Percentiles rank a stretch among this genome's conserved stretches.
These are phyloP conservation scores for Candida albicans DNA, from an alignment of 1,139 yeast species.

Conservation along the genomic window DNA sequence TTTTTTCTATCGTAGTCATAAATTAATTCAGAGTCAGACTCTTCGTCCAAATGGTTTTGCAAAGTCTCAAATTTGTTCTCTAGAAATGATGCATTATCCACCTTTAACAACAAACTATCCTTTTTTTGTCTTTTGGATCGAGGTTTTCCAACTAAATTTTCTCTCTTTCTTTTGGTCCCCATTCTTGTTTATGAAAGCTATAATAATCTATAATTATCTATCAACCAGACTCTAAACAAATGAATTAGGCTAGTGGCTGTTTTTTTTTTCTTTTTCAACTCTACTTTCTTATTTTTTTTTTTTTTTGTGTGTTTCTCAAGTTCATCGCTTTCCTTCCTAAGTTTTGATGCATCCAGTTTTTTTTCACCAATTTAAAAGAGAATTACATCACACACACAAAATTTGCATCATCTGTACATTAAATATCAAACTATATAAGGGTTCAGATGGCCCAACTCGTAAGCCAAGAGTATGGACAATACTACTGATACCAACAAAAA, in stretches of 20 bases:
- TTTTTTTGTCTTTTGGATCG: conserved; percentile 19
- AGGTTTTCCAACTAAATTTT: conserved; percentile 12
- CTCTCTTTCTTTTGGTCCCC: conserved; percentile 26
- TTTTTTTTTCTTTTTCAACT: neutral
- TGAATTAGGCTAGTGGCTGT: neutral
- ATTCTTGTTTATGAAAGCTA: conserved; percentile 6
- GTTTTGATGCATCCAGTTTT: neutral
- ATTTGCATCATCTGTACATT: neutral
- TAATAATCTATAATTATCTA: too few relatives aligned
- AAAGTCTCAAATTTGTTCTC: conserved; percentile 23
- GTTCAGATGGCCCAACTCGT: conserved; percentile 5
- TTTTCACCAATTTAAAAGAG: too few relatives aligned
- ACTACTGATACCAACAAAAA: conserved; percentile 10
- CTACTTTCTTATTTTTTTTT: conserved; percentile 15
- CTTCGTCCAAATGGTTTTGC: conserved; percentile 19
- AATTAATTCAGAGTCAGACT: conserved; percentile 23
- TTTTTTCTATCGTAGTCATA: conserved; percentile 22
- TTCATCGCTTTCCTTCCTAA: conserved; percentile 15
- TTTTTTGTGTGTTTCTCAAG: conserved; percentile 15
- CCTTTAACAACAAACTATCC: neutral
- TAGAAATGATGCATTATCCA: conserved; percentile 12
- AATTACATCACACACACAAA: too few relatives aligned
- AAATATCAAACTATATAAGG: neutral
- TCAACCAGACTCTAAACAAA: neutral
- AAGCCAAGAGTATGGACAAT: conserved; percentile 8